Evolutionary conservation across 805 yeast species (phyloP).

Genomic region (Teunomyces lycoperdinae): DNA sequence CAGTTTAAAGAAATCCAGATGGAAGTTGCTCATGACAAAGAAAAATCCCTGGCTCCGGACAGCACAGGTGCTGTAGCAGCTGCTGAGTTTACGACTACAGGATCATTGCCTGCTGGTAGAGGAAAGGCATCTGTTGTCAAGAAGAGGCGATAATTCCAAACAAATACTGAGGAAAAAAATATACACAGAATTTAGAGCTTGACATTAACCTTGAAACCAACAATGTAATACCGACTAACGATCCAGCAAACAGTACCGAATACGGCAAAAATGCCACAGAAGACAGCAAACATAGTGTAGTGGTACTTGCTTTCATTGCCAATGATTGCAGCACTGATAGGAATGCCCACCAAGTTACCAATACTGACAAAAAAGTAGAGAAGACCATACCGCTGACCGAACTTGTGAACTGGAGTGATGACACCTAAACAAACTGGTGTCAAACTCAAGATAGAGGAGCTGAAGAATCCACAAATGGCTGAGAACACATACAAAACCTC

Average conservation of each 20-base stretch:
- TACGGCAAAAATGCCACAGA: slow-evolving; percentile 29
- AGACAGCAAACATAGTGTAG: slow-evolving; percentile 31
- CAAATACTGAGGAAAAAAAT: not conserved
- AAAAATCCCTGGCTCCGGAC: not conserved
- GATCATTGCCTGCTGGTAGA: not conserved
- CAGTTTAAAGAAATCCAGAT: slow-evolving; percentile 21
- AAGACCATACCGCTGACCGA: slow-evolving; percentile 69
- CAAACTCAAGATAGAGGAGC: slow-evolving; percentile 60
- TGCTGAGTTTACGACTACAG: not conserved
- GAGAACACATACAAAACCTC: slow-evolving; percentile 51
- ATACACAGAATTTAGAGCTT: slow-evolving; percentile 7
- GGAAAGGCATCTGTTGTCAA: not conserved
- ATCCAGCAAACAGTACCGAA: slow-evolving; percentile 28
- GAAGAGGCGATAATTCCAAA: slow-evolving; percentile 3
- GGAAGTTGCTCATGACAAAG: slow-evolving; percentile 6
- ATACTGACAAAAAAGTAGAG: slow-evolving; percentile 57
- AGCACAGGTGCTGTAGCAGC: not conserved
- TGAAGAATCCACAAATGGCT: slow-evolving; percentile 54
- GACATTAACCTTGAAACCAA: slow-evolving; percentile 22
- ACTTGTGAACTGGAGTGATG: slow-evolving; percentile 59
- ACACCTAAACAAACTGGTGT: slow-evolving; percentile 70
- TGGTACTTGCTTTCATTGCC: slow-evolving; percentile 26
- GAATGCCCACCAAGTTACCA: slow-evolving; percentile 36
- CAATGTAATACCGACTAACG: slow-evolving; percentile 27
- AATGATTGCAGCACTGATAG: slow-evolving; percentile 35